phyloP scores from a whole-genome alignment of 176 grass and related monocot species.

The Ampelocalamus luodianensis region DNA sequence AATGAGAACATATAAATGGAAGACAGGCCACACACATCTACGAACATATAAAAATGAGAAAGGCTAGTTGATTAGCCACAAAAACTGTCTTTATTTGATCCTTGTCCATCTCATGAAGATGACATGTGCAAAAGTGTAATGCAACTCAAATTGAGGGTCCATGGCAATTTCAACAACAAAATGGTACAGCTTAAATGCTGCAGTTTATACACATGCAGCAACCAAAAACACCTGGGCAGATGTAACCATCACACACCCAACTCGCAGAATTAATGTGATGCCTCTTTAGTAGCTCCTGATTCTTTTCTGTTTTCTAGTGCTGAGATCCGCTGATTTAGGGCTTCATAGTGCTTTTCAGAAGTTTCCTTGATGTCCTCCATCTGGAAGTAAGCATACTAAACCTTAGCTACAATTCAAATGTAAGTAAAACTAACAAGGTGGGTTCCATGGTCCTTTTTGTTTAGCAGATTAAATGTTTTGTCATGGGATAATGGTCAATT shows the following conservation, averaged over 20 bases:
- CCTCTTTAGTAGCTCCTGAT: conserved; percentile 46
- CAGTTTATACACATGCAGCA: conserved; percentile 42
- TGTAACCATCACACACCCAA: conserved; percentile 35
- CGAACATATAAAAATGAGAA: conserved; percentile 2
- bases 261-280: conserved; percentile 47
- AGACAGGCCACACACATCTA: not conserved
- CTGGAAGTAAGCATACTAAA: conserved; percentile 58
- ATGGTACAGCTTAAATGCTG: conserved; percentile 41
- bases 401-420: conserved; percentile 29
- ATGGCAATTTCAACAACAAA: conserved; percentile 39
- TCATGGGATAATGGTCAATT: not conserved
- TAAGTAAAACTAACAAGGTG: conserved; percentile 14
- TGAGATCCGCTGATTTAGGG: conserved; percentile 53
- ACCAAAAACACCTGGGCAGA: conserved; percentile 30
- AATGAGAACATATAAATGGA: conserved; percentile 6
- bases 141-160: conserved; percentile 31
- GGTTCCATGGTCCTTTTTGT: not conserved
- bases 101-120: conserved; percentile 44
- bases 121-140: conserved; percentile 13
- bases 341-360: conserved; percentile 56
- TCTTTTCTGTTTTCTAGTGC: conserved; percentile 61
- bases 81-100: conserved; percentile 53
- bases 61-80: not conserved
- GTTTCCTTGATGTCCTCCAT: conserved; percentile 59
- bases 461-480: not conserved